Evolutionary conservation across 1,284 basidiomycete species (phyloP).

Genomic region (Anthracocystis walkeri): DNA sequence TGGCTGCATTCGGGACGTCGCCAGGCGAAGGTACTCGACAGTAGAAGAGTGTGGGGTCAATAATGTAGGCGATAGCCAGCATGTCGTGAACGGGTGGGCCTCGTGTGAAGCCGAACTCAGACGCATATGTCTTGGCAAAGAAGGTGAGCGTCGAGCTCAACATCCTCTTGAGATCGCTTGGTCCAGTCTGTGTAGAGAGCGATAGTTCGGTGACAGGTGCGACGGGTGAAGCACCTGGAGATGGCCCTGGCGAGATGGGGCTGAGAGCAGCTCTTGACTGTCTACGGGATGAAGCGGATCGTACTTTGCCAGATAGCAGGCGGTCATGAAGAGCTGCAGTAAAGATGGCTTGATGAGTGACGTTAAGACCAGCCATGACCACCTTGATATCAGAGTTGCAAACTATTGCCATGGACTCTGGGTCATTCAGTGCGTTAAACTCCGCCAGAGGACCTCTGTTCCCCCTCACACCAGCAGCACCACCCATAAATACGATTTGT

Average conservation of each 20-base stretch:
- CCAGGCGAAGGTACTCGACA: constrained; percentile 45
- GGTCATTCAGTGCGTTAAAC: constrained; percentile 65
- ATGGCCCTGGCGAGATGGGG: constrained; percentile 21
- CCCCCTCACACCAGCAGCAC: constrained; percentile 54
- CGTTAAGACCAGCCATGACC: constrained; percentile 64
- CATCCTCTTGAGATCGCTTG: constrained; percentile 44
- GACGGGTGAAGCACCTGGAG: constrained; percentile 20
- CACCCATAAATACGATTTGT: constrained; percentile 64
- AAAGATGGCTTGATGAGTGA: constrained; percentile 63
- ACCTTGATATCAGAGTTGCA: constrained; percentile 58
- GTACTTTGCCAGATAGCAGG: constrained; percentile 26
- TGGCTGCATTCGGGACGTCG: constrained; percentile 27
- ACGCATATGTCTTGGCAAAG: constrained; percentile 54
- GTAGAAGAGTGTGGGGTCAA: constrained; percentile 60
- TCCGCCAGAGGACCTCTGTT: constrained; percentile 59
- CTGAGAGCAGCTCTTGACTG: constrained; percentile 24
- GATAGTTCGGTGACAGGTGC: constrained; percentile 17
- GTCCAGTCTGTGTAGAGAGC: constrained; percentile 24
- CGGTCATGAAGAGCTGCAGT: constrained; percentile 50
- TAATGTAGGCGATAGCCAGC: constrained; percentile 60
- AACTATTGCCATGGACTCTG: constrained; percentile 61
- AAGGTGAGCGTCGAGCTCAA: constrained; percentile 58
- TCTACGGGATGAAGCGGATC: constrained; percentile 38
- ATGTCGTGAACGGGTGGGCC: constrained; percentile 65
- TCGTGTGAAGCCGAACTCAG: constrained; percentile 57